Conservation (phyloP, 176 grass and related monocot genomes). For the Rhipidocladum racemiflorum region DNA sequence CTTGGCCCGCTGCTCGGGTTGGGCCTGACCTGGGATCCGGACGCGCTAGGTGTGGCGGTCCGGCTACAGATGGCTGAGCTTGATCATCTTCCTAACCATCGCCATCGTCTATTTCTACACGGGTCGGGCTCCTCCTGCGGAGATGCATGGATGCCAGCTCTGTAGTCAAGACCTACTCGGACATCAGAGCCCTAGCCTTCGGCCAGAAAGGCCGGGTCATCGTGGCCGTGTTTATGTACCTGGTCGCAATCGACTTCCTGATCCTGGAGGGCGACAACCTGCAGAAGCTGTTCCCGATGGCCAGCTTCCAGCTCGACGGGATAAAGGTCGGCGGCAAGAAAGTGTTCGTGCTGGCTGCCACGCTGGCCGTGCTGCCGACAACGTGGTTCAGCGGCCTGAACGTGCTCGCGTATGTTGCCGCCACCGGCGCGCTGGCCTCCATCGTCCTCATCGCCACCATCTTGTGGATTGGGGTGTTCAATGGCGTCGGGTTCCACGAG, state of each 20-base stretch:
- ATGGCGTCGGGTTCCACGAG: conserved; percentile 54
- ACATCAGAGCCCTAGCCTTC: conserved; percentile 48
- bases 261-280: conserved; percentile 59
- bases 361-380: conserved; percentile 46
- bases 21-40: too few relatives aligned
- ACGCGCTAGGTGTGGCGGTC: too few relatives aligned
- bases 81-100: conserved; percentile 30
- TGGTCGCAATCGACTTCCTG: conserved; percentile 57
- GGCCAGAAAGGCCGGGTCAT: conserved; percentile 20
- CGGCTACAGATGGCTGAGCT: too few relatives aligned
- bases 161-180: conserved; percentile 35
- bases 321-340: conserved; percentile 39
- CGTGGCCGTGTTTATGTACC: conserved; percentile 54
- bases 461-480: conserved; percentile 38
- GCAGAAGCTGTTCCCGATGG: conserved; percentile 44
- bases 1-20: too few relatives aligned
- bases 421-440: conserved; percentile 47
- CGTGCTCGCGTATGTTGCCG: conserved; percentile 46
- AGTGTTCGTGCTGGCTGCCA: conserved; percentile 48
- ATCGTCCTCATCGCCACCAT: conserved; percentile 42
- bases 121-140: conserved; percentile 55
- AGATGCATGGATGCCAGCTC: conserved; percentile 39
- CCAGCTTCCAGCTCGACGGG: conserved; percentile 6
- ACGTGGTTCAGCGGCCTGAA: conserved; percentile 63
- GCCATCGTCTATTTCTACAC: conserved; percentile 47